These are phyloP conservation scores for Bremia lactucae DNA, from an alignment of 352 stramenopile genomes.

Conservation along the genomic window DNA sequence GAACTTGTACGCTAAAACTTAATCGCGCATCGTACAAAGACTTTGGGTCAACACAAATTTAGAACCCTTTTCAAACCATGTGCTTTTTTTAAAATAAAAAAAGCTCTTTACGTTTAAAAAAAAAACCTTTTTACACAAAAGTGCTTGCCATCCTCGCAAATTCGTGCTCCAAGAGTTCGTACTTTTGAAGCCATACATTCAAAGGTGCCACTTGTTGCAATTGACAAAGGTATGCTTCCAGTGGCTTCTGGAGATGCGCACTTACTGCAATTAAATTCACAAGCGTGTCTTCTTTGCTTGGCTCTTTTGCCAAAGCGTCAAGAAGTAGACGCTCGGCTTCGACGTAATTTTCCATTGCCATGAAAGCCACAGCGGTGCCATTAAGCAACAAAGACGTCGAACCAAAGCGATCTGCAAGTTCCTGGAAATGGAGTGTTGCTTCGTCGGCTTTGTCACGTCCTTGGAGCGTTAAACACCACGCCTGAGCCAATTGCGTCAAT, in stretches of 20 bases:
- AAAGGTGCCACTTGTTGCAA: conserved; percentile 63
- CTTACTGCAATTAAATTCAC: conserved; percentile 89
- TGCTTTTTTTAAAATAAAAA: no score
- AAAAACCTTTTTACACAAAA: conserved; percentile 34
- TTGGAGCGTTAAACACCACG: conserved; percentile 81
- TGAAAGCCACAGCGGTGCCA: conserved; percentile 84
- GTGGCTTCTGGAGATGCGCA: conserved; percentile 84
- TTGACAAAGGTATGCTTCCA: conserved; percentile 67
- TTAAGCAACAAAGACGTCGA: conserved; percentile 88
- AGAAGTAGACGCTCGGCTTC: conserved; percentile 85
- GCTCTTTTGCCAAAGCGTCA: conserved; percentile 80
- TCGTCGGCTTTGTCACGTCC: conserved; percentile 82
- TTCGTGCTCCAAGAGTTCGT: conserved; percentile 48
- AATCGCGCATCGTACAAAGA: neutral
- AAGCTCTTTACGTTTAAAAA: no score
- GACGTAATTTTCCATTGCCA: conserved; percentile 86
- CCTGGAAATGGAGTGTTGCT: conserved; percentile 88
- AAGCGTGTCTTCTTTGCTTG: conserved; percentile 86
- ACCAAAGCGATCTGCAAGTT: conserved; percentile 92
- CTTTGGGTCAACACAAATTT: neutral
- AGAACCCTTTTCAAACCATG: no score
- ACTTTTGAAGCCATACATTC: conserved; percentile 67
- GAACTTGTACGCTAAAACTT: conserved; percentile 50
- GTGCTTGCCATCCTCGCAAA: conserved; percentile 57
- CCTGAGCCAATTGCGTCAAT: conserved; percentile 88